phyloP scores from a whole-genome alignment of 2,329 filamentous ascomycete species.

The Acephala macrosclerotiorum region DNA sequence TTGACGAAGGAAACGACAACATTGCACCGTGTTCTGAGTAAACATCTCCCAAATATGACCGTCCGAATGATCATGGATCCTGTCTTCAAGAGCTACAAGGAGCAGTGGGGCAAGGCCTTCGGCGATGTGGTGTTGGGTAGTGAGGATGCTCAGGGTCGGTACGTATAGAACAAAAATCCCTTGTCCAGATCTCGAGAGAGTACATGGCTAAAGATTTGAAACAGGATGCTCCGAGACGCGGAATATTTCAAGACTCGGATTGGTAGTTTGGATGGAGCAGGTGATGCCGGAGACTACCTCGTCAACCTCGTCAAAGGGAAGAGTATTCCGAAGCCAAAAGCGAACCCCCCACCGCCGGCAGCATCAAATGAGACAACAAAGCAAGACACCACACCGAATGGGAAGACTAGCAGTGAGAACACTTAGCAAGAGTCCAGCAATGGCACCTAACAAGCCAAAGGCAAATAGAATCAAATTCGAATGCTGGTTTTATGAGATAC shows the following conservation, averaged over 20 bases:
- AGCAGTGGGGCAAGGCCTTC: conserved; percentile 72
- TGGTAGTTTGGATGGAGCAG: conserved; percentile 69
- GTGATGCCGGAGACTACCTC: conserved; percentile 74
- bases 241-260: conserved; percentile 68
- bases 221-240: conserved; percentile 68
- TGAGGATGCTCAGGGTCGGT: conserved; percentile 68
- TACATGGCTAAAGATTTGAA: background rate
- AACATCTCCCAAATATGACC: conserved; percentile 69
- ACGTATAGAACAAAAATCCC: conserved; percentile 38
- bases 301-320: conserved; percentile 69
- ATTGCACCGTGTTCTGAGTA: conserved; percentile 72
- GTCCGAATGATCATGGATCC: conserved; percentile 74
- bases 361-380: background rate
- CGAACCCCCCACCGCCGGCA: conserved; percentile 2
- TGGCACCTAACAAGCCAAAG: background rate
- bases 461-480: background rate
- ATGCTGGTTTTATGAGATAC: background rate
- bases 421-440: background rate
- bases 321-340: conserved; percentile 26
- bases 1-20: conserved; percentile 75
- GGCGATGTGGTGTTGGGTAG: conserved; percentile 64
- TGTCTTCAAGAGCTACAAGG: conserved; percentile 71
- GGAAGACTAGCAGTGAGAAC: conserved; percentile 11
- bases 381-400: conserved; percentile 2
- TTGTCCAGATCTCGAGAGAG: background rate